These are phyloP conservation scores for Globisporangium echinulatum DNA, from an alignment of 352 stramenopile genomes.

Conservation along the genomic window DNA sequence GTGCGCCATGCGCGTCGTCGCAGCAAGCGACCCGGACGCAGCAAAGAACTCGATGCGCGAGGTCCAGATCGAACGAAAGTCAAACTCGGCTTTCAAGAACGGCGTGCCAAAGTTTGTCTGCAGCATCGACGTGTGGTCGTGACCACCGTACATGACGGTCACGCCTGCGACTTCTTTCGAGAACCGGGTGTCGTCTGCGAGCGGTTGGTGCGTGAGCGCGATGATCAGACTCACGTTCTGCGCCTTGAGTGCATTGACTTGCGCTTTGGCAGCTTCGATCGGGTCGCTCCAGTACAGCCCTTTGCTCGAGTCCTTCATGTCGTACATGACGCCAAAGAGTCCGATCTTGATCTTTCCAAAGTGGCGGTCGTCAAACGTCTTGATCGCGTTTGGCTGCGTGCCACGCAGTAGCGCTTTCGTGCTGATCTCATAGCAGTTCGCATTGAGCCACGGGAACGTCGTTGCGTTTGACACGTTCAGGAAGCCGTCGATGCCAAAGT, in stretches of 20 bases:
- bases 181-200: conserved; percentile 65
- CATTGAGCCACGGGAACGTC: conserved; percentile 46
- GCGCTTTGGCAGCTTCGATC: conserved; percentile 40
- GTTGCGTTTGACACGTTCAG: conserved; percentile 50
- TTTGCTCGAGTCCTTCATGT: conserved; percentile 62
- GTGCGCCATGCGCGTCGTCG: too few relatives aligned
- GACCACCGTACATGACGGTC: conserved; percentile 60
- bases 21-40: too few relatives aligned
- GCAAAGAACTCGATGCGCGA: too few relatives aligned
- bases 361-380: conserved; percentile 26
- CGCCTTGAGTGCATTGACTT: conserved; percentile 35
- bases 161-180: conserved; percentile 59
- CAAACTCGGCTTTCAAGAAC: conserved; percentile 68
- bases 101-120: conserved; percentile 66
- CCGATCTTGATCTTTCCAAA: conserved; percentile 51
- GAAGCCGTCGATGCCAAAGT: conserved; percentile 74
- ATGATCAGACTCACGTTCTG: conserved; percentile 44
- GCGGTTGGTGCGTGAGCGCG: conserved; percentile 60
- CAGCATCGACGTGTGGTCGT: conserved; percentile 71
- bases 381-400: conserved; percentile 41
- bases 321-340: conserved; percentile 75
- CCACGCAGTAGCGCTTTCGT: conserved; percentile 42
- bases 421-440: conserved; percentile 36
- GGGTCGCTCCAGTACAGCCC: conserved; percentile 64
- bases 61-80: conserved; percentile 66